Percentiles rank a stretch among this genome's conserved stretches.
These are phyloP conservation scores for Verticillium tricorpus DNA, from an alignment of 2,329 filamentous ascomycete species.

Conservation along the genomic window DNA sequence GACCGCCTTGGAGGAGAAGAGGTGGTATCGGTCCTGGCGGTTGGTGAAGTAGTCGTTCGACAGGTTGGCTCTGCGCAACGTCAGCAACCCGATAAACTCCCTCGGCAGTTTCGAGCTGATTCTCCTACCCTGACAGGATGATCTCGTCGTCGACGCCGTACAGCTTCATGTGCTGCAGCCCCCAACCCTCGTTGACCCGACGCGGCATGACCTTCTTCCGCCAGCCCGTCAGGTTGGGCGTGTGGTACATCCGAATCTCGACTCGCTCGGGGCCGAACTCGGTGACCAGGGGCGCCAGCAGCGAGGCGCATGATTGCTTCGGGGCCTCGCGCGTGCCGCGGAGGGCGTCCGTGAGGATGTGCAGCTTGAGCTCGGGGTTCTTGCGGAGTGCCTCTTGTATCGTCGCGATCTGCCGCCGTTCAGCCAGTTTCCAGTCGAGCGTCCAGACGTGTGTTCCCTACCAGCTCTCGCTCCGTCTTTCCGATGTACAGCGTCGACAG, in stretches of 20 bases:
- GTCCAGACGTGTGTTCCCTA: conserved; percentile 27
- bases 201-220: conserved; percentile 80
- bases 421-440: background rate
- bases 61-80: conserved; percentile 63
- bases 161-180: conserved; percentile 97
- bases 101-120: background rate
- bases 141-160: conserved; percentile 95
- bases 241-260: conserved; percentile 96
- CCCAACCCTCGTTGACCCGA: conserved; percentile 97
- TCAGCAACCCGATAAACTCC: background rate
- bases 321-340: conserved; percentile 90
- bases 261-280: conserved; percentile 84
- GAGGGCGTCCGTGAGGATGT: conserved; percentile 85
- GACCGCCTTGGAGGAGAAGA: conserved; percentile 75
- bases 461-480: conserved; percentile 83
- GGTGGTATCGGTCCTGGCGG: conserved; percentile 88
- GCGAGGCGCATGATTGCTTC: conserved; percentile 77
- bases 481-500: conserved; percentile 97
- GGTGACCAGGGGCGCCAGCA: conserved; percentile 75
- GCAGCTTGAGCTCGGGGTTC: conserved; percentile 75
- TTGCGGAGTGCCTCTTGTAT: conserved; percentile 68
- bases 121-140: conserved; percentile 75
- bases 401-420: conserved; percentile 60
- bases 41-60: conserved; percentile 96
- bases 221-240: conserved; percentile 85